These are phyloP conservation scores for Aureobasidium lini DNA, from an alignment of 2,329 filamentous ascomycete genomes.

Conservation along the genomic window DNA sequence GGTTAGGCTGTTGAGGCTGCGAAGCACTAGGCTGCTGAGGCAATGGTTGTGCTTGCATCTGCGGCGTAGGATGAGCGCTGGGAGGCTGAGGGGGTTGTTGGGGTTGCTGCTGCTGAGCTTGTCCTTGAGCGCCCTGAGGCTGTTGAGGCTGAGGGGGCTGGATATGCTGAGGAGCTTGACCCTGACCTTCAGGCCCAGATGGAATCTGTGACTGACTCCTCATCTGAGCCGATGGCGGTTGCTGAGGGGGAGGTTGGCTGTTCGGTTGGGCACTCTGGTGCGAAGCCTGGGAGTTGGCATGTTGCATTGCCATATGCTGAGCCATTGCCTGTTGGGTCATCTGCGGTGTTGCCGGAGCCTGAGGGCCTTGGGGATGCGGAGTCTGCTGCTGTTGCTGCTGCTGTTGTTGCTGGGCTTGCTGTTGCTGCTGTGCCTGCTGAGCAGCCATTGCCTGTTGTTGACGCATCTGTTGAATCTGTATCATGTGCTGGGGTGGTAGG, in stretches of 20 bases:
- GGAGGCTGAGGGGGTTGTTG: conserved; percentile 19
- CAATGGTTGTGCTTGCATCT: conserved; percentile 18
- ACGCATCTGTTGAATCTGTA: conserved; percentile 26
- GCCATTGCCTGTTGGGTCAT: conserved; percentile 35
- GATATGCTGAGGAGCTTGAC: conserved; percentile 26
- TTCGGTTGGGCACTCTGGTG: conserved; percentile 39
- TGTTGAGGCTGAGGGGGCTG: conserved; percentile 30
- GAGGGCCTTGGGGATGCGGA: conserved; percentile 25
- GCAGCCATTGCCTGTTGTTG: conserved; percentile 27
- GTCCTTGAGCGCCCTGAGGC: conserved; percentile 16
- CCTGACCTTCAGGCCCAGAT: conserved; percentile 19
- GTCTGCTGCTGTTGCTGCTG: conserved; percentile 23
- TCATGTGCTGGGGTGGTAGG: conserved; percentile 17
- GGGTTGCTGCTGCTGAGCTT: conserved; percentile 15
- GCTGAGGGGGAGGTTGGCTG: conserved; percentile 29
- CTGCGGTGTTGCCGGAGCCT: conserved; percentile 30
- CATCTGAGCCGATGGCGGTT: conserved; percentile 30
- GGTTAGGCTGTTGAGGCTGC: conserved; percentile 23
- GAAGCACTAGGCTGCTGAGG: conserved; percentile 17
- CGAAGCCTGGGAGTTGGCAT: conserved; percentile 41
- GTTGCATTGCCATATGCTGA: conserved; percentile 38
- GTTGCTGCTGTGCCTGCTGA: conserved; percentile 20
- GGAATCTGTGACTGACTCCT: conserved; percentile 33
- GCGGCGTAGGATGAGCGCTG: conserved; percentile 10
- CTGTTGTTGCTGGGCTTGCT: conserved; percentile 18